Percentiles rank a stretch among this genome's conserved stretches.
Conservation (phyloP, 2,329 filamentous ascomycete genomes). For the Penicillium sp. region DNA sequence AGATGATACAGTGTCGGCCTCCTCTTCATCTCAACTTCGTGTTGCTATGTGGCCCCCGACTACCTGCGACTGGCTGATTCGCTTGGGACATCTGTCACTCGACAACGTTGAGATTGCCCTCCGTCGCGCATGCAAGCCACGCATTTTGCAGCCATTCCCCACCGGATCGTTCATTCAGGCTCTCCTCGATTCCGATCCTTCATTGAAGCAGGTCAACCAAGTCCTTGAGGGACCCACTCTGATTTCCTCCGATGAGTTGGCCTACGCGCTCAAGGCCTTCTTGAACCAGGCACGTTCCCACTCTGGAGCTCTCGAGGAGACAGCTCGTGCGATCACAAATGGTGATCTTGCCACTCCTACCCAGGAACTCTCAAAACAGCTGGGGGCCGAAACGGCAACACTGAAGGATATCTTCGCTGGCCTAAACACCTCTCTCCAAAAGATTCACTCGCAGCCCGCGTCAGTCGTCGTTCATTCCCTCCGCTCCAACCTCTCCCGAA, state of each 20-base stretch:
- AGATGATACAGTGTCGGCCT: constrained; percentile 25
- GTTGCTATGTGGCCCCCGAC: constrained; percentile 37
- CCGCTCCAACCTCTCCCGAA: constrained; percentile 38
- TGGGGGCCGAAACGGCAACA: constrained; percentile 18
- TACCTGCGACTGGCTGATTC: constrained; percentile 44
- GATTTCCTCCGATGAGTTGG: constrained; percentile 40
- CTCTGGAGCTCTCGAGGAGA: constrained; percentile 33
- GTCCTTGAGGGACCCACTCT: constrained; percentile 37
- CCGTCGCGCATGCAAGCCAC: constrained; percentile 33
- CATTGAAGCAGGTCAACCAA: constrained; percentile 36
- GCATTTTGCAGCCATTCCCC: constrained; percentile 37
- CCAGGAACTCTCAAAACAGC: constrained; percentile 18
- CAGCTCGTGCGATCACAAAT: constrained; percentile 33
- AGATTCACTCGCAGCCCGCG: constrained; percentile 36
- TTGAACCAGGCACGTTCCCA: constrained; percentile 38
- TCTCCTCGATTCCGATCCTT: constrained; percentile 39
- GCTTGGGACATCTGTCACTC: constrained; percentile 36
- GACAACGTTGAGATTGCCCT: constrained; percentile 43
- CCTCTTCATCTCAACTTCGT: constrained; percentile 28
- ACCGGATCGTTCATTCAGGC: constrained; percentile 40
- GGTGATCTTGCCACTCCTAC: constrained; percentile 25
- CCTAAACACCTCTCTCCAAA: constrained; percentile 38
- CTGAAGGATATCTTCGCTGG: constrained; percentile 38
- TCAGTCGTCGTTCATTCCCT: constrained; percentile 33
- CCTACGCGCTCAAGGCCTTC: constrained; percentile 39